These are phyloP conservation scores for Royoungia palumana DNA, from an alignment of 768 basidiomycete genomes.

Conservation along the genomic window DNA sequence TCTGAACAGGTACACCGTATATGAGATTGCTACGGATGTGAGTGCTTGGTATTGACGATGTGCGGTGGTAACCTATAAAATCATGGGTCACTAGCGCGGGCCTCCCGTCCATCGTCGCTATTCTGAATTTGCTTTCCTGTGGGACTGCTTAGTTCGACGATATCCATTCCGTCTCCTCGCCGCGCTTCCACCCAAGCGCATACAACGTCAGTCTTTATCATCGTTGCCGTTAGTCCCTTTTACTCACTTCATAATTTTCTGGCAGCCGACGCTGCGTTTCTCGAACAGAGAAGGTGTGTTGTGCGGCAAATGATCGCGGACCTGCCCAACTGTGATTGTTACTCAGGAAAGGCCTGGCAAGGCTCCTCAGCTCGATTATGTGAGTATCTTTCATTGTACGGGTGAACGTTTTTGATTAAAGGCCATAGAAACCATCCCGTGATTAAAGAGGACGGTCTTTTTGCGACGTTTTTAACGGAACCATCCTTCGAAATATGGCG, in stretches of 20 bases:
- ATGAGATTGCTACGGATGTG: conserved; percentile 77
- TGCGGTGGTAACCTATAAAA: conserved; percentile 10
- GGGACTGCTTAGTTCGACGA: conserved; percentile 79
- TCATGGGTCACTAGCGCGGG: conserved; percentile 45
- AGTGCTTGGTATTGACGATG: conserved; percentile 26
- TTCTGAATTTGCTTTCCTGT: conserved; percentile 88
- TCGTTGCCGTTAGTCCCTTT: not conserved
- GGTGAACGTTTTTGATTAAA: not conserved
- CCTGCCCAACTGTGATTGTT: not conserved
- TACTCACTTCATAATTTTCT: conserved; percentile 8
- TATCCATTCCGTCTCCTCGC: conserved; percentile 94
- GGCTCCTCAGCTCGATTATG: conserved; percentile 80
- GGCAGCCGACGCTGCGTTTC: conserved; percentile 80
- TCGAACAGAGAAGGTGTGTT: conserved; percentile 81
- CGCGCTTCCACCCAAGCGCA: conserved; percentile 84
- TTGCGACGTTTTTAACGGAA: conserved; percentile 79
- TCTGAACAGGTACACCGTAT: conserved; percentile 81
- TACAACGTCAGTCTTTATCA: conserved; percentile 64
- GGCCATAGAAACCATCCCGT: conserved; percentile 82
- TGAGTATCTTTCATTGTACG: conserved; percentile 34
- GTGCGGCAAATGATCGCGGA: not conserved
- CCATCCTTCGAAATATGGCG: conserved; percentile 86
- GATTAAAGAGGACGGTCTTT: conserved; percentile 80
- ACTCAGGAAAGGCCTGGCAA: conserved; percentile 68
- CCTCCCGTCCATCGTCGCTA: conserved; percentile 80